phyloP scores from a whole-genome alignment of 345 rosid species.

The Kernera saxatilis region DNA sequence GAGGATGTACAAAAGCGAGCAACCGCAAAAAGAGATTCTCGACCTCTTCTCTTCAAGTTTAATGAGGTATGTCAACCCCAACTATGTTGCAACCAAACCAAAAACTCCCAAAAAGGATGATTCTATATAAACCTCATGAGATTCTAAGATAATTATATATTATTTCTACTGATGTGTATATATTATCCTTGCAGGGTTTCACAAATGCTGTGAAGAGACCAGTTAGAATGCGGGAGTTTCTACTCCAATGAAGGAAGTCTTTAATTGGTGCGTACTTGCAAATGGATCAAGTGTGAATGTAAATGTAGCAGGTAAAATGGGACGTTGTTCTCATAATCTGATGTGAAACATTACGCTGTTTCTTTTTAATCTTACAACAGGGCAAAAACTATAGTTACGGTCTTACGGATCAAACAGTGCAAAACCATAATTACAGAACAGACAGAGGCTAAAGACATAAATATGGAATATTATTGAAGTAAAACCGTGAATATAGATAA shows the following conservation, averaged over 20 bases:
- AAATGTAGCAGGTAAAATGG: background rate
- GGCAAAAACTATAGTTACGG: too few relatives aligned
- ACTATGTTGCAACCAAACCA: background rate
- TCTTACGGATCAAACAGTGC: background rate
- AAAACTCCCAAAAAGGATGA: background rate
- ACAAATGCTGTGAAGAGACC: slow-evolving; percentile 95
- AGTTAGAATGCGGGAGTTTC: slow-evolving; percentile 71
- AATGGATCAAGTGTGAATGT: background rate
- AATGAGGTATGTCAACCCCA: slow-evolving; percentile 60
- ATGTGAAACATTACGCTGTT: too few relatives aligned
- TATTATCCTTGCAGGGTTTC: slow-evolving; percentile 49
- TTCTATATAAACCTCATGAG: background rate
- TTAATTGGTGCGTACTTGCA: background rate
- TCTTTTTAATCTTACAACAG: too few relatives aligned
- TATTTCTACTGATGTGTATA: background rate
- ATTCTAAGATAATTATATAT: too few relatives aligned
- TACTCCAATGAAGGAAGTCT: slow-evolving; percentile 4
- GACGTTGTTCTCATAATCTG: background rate
- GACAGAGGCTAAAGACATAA: too few relatives aligned
- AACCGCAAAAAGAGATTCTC: slow-evolving; percentile 55
- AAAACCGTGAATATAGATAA: too few relatives aligned
- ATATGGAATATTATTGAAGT: too few relatives aligned
- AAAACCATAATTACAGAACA: too few relatives aligned
- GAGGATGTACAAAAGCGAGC: slow-evolving; percentile 32
- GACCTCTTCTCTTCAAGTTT: slow-evolving; percentile 77